A percentile compares a stretch with the other conserved stretches of the same genome.
Conservation (phyloP, 352 stramenopile species). For the Globisporangium orthogonon region DNA sequence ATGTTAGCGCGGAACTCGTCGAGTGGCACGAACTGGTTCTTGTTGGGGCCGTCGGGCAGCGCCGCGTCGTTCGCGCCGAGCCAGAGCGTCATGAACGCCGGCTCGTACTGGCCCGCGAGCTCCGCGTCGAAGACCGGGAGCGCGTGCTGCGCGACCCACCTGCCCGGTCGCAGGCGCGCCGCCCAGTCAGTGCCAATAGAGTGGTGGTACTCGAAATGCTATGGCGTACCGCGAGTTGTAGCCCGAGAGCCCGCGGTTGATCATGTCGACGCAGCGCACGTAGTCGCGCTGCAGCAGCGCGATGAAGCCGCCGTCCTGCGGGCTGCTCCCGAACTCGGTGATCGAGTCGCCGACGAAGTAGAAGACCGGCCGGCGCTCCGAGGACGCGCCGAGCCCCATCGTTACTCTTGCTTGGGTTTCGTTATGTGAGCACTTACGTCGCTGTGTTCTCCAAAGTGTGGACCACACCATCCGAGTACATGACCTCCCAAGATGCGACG, state of each 20-base stretch:
- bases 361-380: conserved; percentile 22
- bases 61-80: conserved; percentile 60
- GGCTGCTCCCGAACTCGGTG: conserved; percentile 41
- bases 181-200: background rate
- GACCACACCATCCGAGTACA: too few relatives aligned
- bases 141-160: conserved; percentile 31
- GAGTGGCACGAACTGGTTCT: conserved; percentile 33
- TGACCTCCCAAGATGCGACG: too few relatives aligned
- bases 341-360: conserved; percentile 62
- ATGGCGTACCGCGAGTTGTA: conserved; percentile 35
- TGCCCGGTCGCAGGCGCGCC: conserved; percentile 1
- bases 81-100: conserved; percentile 43
- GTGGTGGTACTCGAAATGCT: background rate
- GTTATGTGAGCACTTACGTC: background rate
- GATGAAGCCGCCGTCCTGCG: conserved; percentile 33
- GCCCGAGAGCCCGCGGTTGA: conserved; percentile 49
- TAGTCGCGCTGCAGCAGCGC: conserved; percentile 38
- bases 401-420: too few relatives aligned
- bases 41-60: conserved; percentile 19
- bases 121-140: conserved; percentile 37
- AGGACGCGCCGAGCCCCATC: conserved; percentile 6
- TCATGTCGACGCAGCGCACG: conserved; percentile 43
- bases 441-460: background rate
- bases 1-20: conserved; percentile 39
- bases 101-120: conserved; percentile 17